Evolutionary conservation across 441 rosid genomes (phyloP).

Genomic region (Populus trichocarpa): DNA sequence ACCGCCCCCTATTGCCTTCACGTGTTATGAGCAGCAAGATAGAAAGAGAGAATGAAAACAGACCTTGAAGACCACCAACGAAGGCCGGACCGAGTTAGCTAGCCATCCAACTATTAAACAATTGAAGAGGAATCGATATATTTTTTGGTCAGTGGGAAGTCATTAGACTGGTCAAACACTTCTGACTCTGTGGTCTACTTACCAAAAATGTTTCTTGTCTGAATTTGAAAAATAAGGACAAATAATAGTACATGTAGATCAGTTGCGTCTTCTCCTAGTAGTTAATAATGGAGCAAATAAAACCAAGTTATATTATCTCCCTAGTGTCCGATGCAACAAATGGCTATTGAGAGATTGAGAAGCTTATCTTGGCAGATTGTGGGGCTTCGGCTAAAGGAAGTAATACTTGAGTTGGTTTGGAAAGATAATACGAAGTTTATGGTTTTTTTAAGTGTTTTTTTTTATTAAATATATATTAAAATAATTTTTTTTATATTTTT

Average conservation of each 20-base stretch:
- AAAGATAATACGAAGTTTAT: too few relatives aligned
- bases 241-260: background rate
- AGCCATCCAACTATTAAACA: background rate
- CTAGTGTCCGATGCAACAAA: background rate
- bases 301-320: background rate
- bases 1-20: slow-evolving; percentile 29
- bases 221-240: slow-evolving; percentile 8
- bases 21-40: slow-evolving; percentile 35
- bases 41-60: background rate
- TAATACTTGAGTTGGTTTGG: too few relatives aligned
- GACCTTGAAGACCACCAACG: slow-evolving; percentile 48
- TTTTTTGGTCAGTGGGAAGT: background rate
- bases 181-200: slow-evolving; percentile 12
- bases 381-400: too few relatives aligned
- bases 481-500: too few relatives aligned
- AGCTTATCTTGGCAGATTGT: too few relatives aligned
- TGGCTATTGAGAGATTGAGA: too few relatives aligned
- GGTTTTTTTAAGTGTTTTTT: too few relatives aligned
- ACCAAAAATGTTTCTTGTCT: slow-evolving; percentile 19
- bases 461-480: too few relatives aligned
- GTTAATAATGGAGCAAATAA: background rate
- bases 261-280: background rate
- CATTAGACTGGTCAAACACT: slow-evolving; percentile 37
- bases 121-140: slow-evolving; percentile 4
- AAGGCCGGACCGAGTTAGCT: background rate